Percentiles rank a stretch among this genome's conserved stretches.
Evolutionary conservation across 257 asterid species (phyloP).

Genomic region (Solanum pimpinellifolium): DNA sequence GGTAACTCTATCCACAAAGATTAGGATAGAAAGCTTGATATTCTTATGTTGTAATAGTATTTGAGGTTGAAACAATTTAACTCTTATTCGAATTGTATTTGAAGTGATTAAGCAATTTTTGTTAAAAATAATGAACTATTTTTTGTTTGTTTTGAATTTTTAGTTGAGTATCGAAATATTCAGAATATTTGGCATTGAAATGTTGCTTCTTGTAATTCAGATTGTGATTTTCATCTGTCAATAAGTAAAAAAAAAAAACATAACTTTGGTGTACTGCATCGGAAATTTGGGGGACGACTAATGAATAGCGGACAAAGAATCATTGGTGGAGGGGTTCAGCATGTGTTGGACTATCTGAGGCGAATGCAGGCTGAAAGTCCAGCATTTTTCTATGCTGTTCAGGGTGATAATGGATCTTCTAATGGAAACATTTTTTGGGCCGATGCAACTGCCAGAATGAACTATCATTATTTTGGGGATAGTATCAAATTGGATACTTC

Average conservation of each 20-base stretch:
- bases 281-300: background rate
- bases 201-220: background rate
- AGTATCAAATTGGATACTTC: conserved; percentile 57
- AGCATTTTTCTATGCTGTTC: conserved; percentile 47
- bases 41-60: background rate
- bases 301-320: conserved; percentile 25
- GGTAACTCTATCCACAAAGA: background rate
- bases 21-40: background rate
- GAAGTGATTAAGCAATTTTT: background rate
- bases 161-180: background rate
- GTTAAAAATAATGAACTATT: background rate
- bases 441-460: conserved; percentile 38
- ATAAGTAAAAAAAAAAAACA: background rate
- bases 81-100: background rate
- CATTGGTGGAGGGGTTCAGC: conserved; percentile 38
- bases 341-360: conserved; percentile 50
- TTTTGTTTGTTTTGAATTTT: background rate
- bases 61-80: background rate
- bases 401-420: conserved; percentile 40
- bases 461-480: conserved; percentile 62
- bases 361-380: conserved; percentile 53
- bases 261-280: background rate
- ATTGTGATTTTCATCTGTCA: background rate
- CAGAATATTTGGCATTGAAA: background rate
- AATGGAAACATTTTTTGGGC: conserved; percentile 62